Evolutionary conservation across 202 grass and related monocot genomes (phyloP).

Genomic region (Schoenoplectus triqueter): DNA sequence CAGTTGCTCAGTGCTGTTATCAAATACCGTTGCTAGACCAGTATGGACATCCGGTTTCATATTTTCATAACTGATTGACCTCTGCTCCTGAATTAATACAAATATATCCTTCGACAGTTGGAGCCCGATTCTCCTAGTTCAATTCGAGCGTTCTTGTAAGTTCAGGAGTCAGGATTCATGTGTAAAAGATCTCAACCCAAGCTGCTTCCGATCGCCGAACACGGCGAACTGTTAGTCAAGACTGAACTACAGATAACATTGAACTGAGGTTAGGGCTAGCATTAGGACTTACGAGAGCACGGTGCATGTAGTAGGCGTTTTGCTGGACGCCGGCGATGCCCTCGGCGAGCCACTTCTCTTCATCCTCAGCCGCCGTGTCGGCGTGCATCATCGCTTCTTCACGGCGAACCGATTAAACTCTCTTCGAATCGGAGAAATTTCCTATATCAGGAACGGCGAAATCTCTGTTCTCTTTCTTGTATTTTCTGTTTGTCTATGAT

Average conservation of each 20-base stretch:
- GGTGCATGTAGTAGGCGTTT: slow-evolving; percentile 99
- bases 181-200: neutral
- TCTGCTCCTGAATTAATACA: neutral
- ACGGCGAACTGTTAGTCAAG: neutral
- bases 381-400: slow-evolving; percentile 61
- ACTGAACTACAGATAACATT: neutral
- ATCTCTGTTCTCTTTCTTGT: neutral
- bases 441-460: slow-evolving; percentile 16
- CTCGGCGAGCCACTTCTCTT: slow-evolving; percentile 97
- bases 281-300: slow-evolving; percentile 64
- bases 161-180: neutral
- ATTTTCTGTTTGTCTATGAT: slow-evolving; percentile 18
- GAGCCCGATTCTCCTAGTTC: neutral
- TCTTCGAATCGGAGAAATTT: slow-evolving; percentile 27
- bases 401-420: slow-evolving; percentile 40
- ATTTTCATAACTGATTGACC: neutral
- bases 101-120: neutral
- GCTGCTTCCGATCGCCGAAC: neutral
- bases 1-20: neutral
- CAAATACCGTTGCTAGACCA: neutral
- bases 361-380: slow-evolving; percentile 69
- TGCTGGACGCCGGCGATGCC: slow-evolving; percentile 99
- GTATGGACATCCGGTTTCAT: neutral
- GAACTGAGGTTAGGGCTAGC: slow-evolving; percentile 28
- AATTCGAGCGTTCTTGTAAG: neutral